phyloP scores from a whole-genome alignment of 1,284 basidiomycete genomes.

The Papiliotrema nemorosa region DNA sequence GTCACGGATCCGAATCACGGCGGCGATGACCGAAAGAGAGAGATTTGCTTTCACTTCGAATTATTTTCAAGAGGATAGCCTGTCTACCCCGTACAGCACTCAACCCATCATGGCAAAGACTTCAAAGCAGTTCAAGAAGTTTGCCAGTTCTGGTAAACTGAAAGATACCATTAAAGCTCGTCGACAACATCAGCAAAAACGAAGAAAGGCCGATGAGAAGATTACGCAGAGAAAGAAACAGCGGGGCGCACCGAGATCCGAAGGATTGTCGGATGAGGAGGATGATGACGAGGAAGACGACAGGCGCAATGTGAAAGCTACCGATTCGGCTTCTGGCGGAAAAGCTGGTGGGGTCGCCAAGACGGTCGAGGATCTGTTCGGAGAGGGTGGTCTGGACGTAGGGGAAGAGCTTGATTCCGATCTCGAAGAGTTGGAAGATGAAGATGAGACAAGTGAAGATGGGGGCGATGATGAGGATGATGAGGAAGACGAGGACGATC shows the following conservation, averaged over 20 bases:
- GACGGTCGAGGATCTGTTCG: constrained; percentile 78
- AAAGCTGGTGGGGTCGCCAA: constrained; percentile 41
- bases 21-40: not conserved
- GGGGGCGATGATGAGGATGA: constrained; percentile 46
- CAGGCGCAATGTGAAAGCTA: constrained; percentile 49
- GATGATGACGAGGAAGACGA: constrained; percentile 38
- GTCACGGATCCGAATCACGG: too few relatives aligned
- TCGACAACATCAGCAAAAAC: constrained; percentile 68
- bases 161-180: constrained; percentile 77
- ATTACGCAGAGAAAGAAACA: constrained; percentile 39
- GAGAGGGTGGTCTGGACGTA: constrained; percentile 45
- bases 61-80: constrained; percentile 7
- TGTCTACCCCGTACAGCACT: not conserved
- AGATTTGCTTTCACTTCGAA: too few relatives aligned
- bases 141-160: constrained; percentile 78
- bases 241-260: constrained; percentile 32
- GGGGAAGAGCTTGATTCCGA: constrained; percentile 16
- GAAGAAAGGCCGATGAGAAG: constrained; percentile 65
- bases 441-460: constrained; percentile 48
- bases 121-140: constrained; percentile 77
- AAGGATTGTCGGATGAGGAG: constrained; percentile 52
- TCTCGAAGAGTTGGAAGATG: constrained; percentile 63
- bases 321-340: constrained; percentile 43
- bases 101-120: constrained; percentile 57
- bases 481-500: constrained; percentile 54